Conservation (phyloP, 2,329 filamentous ascomycete genomes). For the Xylariaceae sp. region DNA sequence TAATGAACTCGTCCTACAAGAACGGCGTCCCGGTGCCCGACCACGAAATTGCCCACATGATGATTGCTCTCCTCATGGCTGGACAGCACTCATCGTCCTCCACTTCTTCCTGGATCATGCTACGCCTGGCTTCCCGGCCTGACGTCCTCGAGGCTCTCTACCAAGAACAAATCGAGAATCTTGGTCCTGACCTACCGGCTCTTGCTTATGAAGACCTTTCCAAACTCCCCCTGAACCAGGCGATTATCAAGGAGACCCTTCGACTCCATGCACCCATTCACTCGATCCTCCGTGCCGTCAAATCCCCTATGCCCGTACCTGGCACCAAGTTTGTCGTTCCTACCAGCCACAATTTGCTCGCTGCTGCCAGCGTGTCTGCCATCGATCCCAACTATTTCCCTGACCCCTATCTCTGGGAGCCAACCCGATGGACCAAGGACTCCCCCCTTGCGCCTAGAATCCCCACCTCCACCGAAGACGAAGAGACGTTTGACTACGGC, state of each 20-base stretch:
- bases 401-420: conserved; percentile 77
- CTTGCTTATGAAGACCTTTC: conserved; percentile 72
- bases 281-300: conserved; percentile 90
- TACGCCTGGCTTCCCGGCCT: conserved; percentile 71
- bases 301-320: conserved; percentile 75
- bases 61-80: conserved; percentile 90
- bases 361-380: conserved; percentile 77
- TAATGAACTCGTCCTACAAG: conserved; percentile 84
- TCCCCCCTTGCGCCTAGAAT: conserved; percentile 49
- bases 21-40: conserved; percentile 73
- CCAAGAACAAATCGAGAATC: conserved; percentile 67
- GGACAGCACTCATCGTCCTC: conserved; percentile 86
- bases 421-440: conserved; percentile 78
- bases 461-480: conserved; percentile 44
- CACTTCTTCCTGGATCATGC: conserved; percentile 77
- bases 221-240: conserved; percentile 73
- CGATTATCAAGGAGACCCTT: conserved; percentile 86
- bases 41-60: conserved; percentile 82
- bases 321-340: conserved; percentile 81
- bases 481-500: conserved; percentile 85
- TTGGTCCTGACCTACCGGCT: conserved; percentile 69
- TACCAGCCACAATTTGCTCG: conserved; percentile 71
- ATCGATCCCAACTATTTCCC: conserved; percentile 72
- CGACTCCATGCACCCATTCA: conserved; percentile 90
- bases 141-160: conserved; percentile 76